Evolutionary conservation across 441 rosid species (phyloP), one percentile per base, ranked within the genome.

Genomic region (Euphorbia neoarborescens): DNA sequence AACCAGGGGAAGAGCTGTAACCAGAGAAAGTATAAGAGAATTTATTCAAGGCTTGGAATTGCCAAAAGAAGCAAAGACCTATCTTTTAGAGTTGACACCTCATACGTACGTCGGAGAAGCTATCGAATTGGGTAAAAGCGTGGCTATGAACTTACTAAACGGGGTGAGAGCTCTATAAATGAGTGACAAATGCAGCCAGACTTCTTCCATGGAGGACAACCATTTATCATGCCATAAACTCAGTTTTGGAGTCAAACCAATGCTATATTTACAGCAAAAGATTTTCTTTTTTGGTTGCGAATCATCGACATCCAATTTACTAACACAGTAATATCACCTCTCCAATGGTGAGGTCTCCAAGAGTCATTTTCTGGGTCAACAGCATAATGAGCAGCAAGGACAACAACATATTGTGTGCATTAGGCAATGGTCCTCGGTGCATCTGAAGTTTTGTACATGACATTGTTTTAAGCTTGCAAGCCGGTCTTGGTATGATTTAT

Each of bases 1-100:
- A 68, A 90, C 96, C 38, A 84, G 97, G 82, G 98, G 97, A 77
- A 88, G 89, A 81, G 86, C 85, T 25, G 97, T 92, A 76, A 85
- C 87, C 46, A 84, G 76, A 84, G 95, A 89, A 75, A 89, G 91
- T 71, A 86, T 95, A 46, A 85, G 84, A 73, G 86, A 87, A 63
- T 90, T 95, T 77, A 88, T 89, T 46, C 80, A 81, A 80, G 78
- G 89, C 70, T 81, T 92, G 78, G 97, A 87, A 69, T 57, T 92
- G 70, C 97, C 97, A 0, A 70, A 80, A 76, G 91, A 86, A 72
- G 84, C 87, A 13, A 94, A 94, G 75, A 53, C 67, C 15, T 65
- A 74, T 70, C 98, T 92, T 70, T 77, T 89, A 84, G 76, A 86
- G 65, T 30, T 92, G 72, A 88, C 91, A 9, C 97, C 98, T 7